Base-by-base conservation (phyloP, 2,329 filamentous ascomycete genomes). In the Beauveria sp. region DNA sequence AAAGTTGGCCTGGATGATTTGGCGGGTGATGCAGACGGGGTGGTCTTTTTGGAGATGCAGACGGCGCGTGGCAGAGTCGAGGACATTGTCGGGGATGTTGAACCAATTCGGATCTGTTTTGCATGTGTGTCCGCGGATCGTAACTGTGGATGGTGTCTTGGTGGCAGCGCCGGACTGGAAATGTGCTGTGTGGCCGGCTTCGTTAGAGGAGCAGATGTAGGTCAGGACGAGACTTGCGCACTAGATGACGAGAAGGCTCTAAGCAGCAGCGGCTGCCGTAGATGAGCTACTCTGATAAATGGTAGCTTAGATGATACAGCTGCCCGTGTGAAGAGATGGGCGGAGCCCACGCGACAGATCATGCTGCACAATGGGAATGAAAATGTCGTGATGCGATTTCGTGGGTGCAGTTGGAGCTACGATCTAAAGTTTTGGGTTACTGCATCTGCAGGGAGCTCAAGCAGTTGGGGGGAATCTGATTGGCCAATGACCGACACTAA, bases 21-120 rank as follows among this genome's bases (percentile, higher is more conserved):
- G 86, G 45, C 95, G 87, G 12, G 95, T 98, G 69, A 98, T 96
- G 67, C 85, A 86, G 42, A 99, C 81, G 26, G 95, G 95, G 71
- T 99, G 95, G 74, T 96, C 87, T 64, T 87, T 84, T 70, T 95
- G 86, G n/a, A 96, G 82, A 74, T 99, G 95, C n/a, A 99, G 81
- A 60, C 84, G 86, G 64, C 91, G 88, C 52, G 86, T 82, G 53
- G 96, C 83, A 61, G 90, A 86, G 24, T 86, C 79, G 53, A 92
- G 77, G 65, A 99, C 93, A 60, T 87, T 88, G 28, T 82, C 69
- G 3, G 93, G 87, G 16, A 90, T 82, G 74, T 99, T 99, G 74
- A 89, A 95, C 89, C 91, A 97, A 58, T 81, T 74, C 60, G 82
- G 75, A 71, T 98, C 92, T 20, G 83, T 87, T 20, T 76, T 70